Base-by-base conservation (phyloP, 148 eudicot genomes). In the Silene conica region DNA sequence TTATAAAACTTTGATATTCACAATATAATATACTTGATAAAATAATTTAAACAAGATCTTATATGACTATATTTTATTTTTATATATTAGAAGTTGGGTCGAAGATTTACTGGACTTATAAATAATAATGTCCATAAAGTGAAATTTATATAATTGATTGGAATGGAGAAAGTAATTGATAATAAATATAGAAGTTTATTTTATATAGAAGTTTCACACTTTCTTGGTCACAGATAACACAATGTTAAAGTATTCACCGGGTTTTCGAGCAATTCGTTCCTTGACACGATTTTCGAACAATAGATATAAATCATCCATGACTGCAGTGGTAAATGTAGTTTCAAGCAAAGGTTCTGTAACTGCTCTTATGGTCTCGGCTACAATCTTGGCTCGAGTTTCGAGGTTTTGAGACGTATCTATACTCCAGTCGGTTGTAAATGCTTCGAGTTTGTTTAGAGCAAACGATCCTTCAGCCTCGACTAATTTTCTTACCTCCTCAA, bases 401-500 rank as follows among this genome's bases (percentile, higher is more conserved):
- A 80, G 64, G 52, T 22, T 34, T 28, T 48, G 61, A 5, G 48
- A 59, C 57, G 71, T 65, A 6, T 74, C 74, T 23, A 73, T 58
- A 10, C 76, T 74, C 80, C 77, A 81, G 25, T 77, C 76, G 8
- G 73, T 45, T 25, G 71, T 62, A 63, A 77, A 73, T 31, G 77
- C 28, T 69, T 73, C 71, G 12, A 63, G 59, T 56, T 73, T 73
- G 71, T 73, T 41, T 22, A 77, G 2, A n/a, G 25, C 31, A 63
- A 77, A 77, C 20, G 80, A 81, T 43, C 80, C 83, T 71, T 73
- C 80, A 15, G 74, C 71, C 15, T 77, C 78, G 0, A 73, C 65
- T 67, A 81, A 28, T 48, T 72, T 23, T 64, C 63, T 78, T 18
- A 85, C 76, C 75, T 89, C 88, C 21, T 80, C 73, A 7, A 23